These are phyloP conservation scores for Lentinula aciculospora DNA, from an alignment of 768 basidiomycete genomes.

Conservation along the genomic window DNA sequence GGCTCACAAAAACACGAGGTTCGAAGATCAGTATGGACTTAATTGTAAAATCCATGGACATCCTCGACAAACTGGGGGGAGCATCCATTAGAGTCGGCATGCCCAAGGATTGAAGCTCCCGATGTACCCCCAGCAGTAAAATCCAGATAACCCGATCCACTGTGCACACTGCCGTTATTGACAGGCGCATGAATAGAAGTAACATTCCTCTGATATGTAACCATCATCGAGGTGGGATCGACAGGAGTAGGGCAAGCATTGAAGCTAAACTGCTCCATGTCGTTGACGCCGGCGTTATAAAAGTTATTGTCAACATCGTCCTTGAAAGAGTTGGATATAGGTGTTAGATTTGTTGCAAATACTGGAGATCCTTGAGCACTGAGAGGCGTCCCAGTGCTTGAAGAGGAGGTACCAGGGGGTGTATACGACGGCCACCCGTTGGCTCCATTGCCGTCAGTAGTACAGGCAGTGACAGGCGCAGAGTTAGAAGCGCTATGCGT, in stretches of 20 bases:
- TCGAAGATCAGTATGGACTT: not conserved
- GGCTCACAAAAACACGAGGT: not conserved
- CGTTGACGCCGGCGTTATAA: slow-evolving; percentile 28
- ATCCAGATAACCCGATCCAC: not conserved
- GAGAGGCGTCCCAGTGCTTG: slow-evolving; percentile 37
- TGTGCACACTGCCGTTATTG: not conserved
- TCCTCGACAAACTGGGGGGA: not conserved
- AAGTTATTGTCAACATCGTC: slow-evolving; percentile 32
- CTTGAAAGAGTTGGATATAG: slow-evolving; percentile 22
- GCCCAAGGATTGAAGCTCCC: not conserved
- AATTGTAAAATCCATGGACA: slow-evolving; percentile 2
- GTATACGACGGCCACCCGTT: slow-evolving; percentile 59
- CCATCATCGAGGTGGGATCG: slow-evolving; percentile 2
- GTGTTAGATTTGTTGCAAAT: slow-evolving; percentile 29
- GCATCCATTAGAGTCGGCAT: slow-evolving; percentile 2
- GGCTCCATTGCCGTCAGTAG: slow-evolving; percentile 39
- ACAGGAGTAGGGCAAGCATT: slow-evolving; percentile 23
- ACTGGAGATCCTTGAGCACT: slow-evolving; percentile 37
- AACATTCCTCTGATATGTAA: not conserved
- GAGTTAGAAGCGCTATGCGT: slow-evolving; percentile 29
- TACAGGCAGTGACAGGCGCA: slow-evolving; percentile 45
- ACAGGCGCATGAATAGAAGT: not conserved
- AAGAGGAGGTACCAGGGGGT: slow-evolving; percentile 53
- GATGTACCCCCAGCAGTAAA: not conserved
- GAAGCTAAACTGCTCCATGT: slow-evolving; percentile 50